These are phyloP conservation scores for Penicillium cosmopolitanum DNA, from an alignment of 495 filamentous ascomycete species.

Conservation along the genomic window DNA sequence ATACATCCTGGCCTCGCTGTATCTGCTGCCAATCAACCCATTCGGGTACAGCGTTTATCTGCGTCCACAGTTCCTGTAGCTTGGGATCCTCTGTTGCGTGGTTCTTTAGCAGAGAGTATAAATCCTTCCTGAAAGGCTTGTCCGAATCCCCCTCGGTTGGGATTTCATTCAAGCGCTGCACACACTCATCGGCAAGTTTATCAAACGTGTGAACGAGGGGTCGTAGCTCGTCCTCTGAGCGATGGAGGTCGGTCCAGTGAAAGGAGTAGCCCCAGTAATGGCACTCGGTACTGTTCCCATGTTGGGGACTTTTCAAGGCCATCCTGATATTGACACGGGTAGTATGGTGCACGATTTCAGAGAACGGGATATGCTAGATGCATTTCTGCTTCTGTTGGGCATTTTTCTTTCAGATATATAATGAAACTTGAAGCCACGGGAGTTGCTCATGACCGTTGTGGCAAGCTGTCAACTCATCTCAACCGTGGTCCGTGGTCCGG, in stretches of 20 bases:
- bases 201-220: slow-evolving; percentile 69
- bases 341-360: neutral
- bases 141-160: slow-evolving; percentile 35
- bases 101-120: slow-evolving; percentile 63
- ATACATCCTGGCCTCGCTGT: slow-evolving; percentile 60
- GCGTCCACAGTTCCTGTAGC: slow-evolving; percentile 63
- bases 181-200: slow-evolving; percentile 64
- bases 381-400: neutral
- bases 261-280: slow-evolving; percentile 71
- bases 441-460: slow-evolving; percentile 5
- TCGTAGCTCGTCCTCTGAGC: slow-evolving; percentile 61
- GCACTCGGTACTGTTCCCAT: slow-evolving; percentile 26
- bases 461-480: slow-evolving; percentile 12
- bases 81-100: slow-evolving; percentile 60
- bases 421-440: neutral
- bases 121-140: slow-evolving; percentile 50
- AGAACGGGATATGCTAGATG: neutral
- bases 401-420: slow-evolving; percentile 1
- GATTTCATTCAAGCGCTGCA: slow-evolving; percentile 62
- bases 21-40: slow-evolving; percentile 89
- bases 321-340: slow-evolving; percentile 8
- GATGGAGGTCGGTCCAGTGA: slow-evolving; percentile 68
- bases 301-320: slow-evolving; percentile 20
- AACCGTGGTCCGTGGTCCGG: slow-evolving; percentile 34
- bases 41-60: slow-evolving; percentile 69